Percentiles rank a stretch among this genome's conserved stretches.
Evolutionary conservation across 495 filamentous ascomycete genomes (phyloP).

Genomic region (Hamigera avellanea): DNA sequence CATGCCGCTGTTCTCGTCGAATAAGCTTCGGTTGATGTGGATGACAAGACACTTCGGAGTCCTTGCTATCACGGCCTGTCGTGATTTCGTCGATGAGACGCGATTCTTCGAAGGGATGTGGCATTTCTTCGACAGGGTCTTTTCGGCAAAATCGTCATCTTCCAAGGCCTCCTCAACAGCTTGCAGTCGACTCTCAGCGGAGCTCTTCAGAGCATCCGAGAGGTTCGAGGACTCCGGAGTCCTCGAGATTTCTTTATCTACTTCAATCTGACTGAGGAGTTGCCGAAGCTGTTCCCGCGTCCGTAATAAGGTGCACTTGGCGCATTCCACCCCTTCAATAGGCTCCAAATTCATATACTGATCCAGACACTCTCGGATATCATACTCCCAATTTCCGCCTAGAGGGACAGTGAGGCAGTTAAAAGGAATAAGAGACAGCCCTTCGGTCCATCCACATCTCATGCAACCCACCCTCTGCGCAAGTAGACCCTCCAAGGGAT

Average conservation of each 20-base stretch:
- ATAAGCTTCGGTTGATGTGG: slow-evolving; percentile 85
- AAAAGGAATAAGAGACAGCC: slow-evolving; percentile 79
- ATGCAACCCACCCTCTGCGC: slow-evolving; percentile 88
- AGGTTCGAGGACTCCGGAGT: slow-evolving; percentile 12
- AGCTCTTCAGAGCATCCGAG: slow-evolving; percentile 20
- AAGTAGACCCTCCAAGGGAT: slow-evolving; percentile 77
- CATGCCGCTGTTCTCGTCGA: slow-evolving; percentile 67
- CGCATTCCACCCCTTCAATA: slow-evolving; percentile 82
- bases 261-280: slow-evolving; percentile 26
- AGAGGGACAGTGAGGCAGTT: slow-evolving; percentile 86
- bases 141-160: slow-evolving; percentile 70
- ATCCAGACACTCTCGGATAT: slow-evolving; percentile 67
- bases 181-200: slow-evolving; percentile 39
- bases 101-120: slow-evolving; percentile 57
- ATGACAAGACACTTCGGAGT: slow-evolving; percentile 67
- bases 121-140: slow-evolving; percentile 59
- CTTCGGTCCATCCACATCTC: slow-evolving; percentile 74
- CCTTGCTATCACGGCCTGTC: slow-evolving; percentile 75
- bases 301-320: slow-evolving; percentile 72
- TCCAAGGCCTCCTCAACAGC: slow-evolving; percentile 59
- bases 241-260: slow-evolving; percentile 12
- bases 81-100: slow-evolving; percentile 68
- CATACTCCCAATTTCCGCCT: slow-evolving; percentile 41
- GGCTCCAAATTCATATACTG: slow-evolving; percentile 74
- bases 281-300: slow-evolving; percentile 34